phyloP scores from a whole-genome alignment of 257 asterid genomes.

The Solanum chiquidenum region DNA sequence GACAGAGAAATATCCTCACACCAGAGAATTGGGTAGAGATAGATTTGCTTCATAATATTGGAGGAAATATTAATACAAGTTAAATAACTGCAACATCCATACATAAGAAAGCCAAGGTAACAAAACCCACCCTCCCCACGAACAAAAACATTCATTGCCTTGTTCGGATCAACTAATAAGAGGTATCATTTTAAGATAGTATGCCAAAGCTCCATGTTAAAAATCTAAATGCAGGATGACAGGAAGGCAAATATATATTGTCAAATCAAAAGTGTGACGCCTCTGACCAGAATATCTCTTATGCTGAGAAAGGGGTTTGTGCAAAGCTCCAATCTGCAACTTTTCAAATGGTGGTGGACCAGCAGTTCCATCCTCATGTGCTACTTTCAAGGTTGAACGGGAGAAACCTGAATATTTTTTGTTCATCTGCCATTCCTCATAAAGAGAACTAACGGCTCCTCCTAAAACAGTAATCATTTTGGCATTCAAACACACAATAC shows the following conservation, averaged over 20 bases:
- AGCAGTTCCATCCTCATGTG: constrained; percentile 41
- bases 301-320: constrained; percentile 17
- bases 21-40: background rate
- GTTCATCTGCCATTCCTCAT: constrained; percentile 82
- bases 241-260: background rate
- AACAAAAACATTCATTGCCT: background rate
- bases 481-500: constrained; percentile 59
- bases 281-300: constrained; percentile 15
- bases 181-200: background rate
- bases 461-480: constrained; percentile 48
- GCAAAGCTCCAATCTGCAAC: constrained; percentile 38
- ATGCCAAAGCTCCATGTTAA: background rate
- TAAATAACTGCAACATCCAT: background rate
- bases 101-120: background rate
- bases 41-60: background rate
- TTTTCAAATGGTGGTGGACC: constrained; percentile 76
- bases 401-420: constrained; percentile 62
- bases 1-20: constrained; percentile 25
- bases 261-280: background rate
- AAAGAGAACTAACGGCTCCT: constrained; percentile 72
- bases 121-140: background rate
- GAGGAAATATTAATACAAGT: background rate
- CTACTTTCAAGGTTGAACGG: constrained; percentile 33
- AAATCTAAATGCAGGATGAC: background rate
- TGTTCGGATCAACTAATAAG: background rate